Evolutionary conservation across 257 asterid genomes (phyloP).

Genomic region (Solanum ossicruentum): DNA sequence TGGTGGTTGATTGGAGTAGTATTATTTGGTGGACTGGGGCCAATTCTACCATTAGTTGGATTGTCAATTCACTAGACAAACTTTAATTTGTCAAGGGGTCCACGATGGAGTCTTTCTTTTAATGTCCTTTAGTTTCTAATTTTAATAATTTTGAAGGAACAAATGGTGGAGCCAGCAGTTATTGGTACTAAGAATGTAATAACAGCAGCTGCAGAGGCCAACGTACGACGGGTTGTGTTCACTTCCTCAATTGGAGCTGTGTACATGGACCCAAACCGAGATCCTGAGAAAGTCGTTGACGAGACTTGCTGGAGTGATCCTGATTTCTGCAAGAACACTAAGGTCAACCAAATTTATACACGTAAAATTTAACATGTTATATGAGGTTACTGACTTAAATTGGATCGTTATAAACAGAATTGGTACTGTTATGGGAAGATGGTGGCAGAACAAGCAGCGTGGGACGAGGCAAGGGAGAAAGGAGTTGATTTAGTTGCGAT

Average conservation of each 20-base stretch:
- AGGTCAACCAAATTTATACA: constrained; percentile 14
- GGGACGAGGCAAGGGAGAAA: constrained; percentile 42
- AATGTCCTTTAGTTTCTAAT: background rate
- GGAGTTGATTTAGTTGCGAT: constrained; percentile 52
- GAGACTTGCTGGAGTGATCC: constrained; percentile 66
- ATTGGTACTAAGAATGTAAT: constrained; percentile 66
- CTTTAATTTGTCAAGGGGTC: background rate
- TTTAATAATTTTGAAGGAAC: constrained; percentile 36
- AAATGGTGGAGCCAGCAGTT: constrained; percentile 98
- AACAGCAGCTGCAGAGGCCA: constrained; percentile 73
- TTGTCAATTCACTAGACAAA: background rate
- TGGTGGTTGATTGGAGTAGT: background rate
- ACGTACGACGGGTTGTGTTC: constrained; percentile 67
- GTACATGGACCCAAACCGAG: constrained; percentile 76
- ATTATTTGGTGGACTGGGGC: background rate
- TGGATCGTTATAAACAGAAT: constrained; percentile 12
- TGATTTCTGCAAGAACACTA: constrained; percentile 46
- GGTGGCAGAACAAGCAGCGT: constrained; percentile 60
- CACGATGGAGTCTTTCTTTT: background rate
- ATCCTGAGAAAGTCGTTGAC: constrained; percentile 48
- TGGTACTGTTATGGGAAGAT: constrained; percentile 69
- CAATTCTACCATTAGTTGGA: background rate
- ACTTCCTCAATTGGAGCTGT: constrained; percentile 91
- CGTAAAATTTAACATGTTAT: background rate
- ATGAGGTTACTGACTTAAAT: background rate